Conservation (phyloP, 164 flowering plant genomes). For the Magnolia officinalis region DNA sequence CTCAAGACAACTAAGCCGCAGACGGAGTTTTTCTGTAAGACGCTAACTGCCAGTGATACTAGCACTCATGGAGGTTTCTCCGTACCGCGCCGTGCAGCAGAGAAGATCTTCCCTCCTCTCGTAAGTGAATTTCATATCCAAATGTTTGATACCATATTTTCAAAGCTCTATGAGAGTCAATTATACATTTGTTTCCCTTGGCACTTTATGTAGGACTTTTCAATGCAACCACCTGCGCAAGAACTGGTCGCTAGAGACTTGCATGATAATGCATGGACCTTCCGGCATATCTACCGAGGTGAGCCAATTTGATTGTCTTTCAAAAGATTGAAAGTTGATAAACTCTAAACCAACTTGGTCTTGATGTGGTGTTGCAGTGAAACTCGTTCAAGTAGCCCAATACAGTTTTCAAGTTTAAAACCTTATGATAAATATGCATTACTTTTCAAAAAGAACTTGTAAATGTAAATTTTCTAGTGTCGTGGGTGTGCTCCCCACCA, state of each 20-base stretch:
- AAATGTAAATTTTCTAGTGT: neutral
- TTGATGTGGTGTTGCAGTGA: too few relatives aligned
- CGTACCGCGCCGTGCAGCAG: conserved; percentile 99
- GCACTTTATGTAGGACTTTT: conserved; percentile 53
- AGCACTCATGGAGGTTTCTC: conserved; percentile 99
- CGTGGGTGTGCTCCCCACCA: too few relatives aligned
- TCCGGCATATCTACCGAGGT: conserved; percentile 96
- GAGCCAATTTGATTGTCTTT: conserved; percentile 5
- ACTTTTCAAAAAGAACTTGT: neutral
- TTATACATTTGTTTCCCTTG: neutral
- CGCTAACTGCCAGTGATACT: conserved; percentile 96
- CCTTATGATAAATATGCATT: neutral
- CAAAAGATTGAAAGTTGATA: neutral
- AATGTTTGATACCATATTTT: neutral
- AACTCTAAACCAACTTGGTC: neutral
- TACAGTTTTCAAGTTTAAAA: too few relatives aligned
- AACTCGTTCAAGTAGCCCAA: too few relatives aligned
- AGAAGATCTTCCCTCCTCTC: conserved; percentile 92
- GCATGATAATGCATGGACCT: conserved; percentile 86
- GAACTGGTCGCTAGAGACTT: conserved; percentile 83
- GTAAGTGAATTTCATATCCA: conserved; percentile 34
- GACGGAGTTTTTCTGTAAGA: conserved; percentile 94
- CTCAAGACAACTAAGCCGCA: conserved; percentile 71
- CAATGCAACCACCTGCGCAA: conserved; percentile 97
- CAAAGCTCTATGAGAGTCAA: neutral